Percentiles rank a stretch among this genome's conserved stretches.
Evolutionary conservation across 1,284 basidiomycete genomes (phyloP).

Genomic region (Boletus semigastroideus): DNA sequence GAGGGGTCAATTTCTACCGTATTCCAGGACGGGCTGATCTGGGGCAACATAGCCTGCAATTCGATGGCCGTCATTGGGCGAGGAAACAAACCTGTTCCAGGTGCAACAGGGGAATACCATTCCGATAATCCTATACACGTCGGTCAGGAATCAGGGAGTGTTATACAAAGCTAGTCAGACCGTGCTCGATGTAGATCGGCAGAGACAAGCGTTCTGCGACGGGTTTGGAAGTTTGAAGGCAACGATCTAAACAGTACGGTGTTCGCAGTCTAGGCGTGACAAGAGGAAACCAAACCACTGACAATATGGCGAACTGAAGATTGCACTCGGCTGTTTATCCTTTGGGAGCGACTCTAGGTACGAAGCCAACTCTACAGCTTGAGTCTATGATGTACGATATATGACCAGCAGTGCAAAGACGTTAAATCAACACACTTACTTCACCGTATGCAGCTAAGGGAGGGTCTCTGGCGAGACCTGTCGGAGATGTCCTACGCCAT

Average conservation of each 20-base stretch:
- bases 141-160: constrained; percentile 7
- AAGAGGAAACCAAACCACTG: constrained; percentile 21
- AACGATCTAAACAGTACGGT: constrained; percentile 58
- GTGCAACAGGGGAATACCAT: constrained; percentile 78
- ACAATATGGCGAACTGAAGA: constrained; percentile 83
- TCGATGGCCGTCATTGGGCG: constrained; percentile 54
- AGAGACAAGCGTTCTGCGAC: constrained; percentile 58
- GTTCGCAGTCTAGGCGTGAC: neutral
- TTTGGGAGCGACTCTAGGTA: constrained; percentile 66
- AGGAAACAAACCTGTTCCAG: constrained; percentile 72
- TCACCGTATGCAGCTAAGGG: constrained; percentile 77
- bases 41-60: constrained; percentile 50
- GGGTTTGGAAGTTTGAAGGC: constrained; percentile 76
- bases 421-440: constrained; percentile 34
- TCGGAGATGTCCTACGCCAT: constrained; percentile 56
- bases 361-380: constrained; percentile 70
- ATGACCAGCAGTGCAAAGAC: neutral
- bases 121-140: constrained; percentile 63
- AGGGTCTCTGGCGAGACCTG: constrained; percentile 74
- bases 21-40: constrained; percentile 62
- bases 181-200: constrained; percentile 76
- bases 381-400: constrained; percentile 44
- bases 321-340: constrained; percentile 69
- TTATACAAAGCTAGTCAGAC: constrained; percentile 36
- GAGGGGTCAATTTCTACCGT: constrained; percentile 60